phyloP scores from a whole-genome alignment of 257 asterid genomes.

The Mitragyna speciosa region DNA sequence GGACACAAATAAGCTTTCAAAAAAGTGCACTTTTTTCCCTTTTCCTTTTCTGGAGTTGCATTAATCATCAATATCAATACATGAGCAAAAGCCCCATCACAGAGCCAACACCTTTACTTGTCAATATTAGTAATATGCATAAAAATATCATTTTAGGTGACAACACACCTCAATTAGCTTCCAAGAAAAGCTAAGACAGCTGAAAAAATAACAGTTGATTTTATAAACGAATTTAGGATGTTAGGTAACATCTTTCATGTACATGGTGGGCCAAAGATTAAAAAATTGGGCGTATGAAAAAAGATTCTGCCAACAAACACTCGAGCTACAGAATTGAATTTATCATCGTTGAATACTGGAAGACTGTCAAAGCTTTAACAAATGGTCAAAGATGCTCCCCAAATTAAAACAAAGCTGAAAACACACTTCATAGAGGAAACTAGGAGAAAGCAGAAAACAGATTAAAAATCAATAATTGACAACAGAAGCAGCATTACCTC shows the following conservation, averaged over 20 bases:
- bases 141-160: not conserved
- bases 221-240: not conserved
- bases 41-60: not conserved
- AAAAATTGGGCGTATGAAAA: not conserved
- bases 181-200: not conserved
- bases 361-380: not conserved
- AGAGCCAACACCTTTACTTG: no score
- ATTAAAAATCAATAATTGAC: not conserved
- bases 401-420: not conserved
- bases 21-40: not conserved
- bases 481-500: slow-evolving; percentile 49
- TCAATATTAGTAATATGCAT: not conserved
- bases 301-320: not conserved
- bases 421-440: not conserved
- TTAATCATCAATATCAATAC: not conserved
- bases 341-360: not conserved
- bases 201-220: not conserved
- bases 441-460: not conserved
- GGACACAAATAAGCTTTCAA: not conserved
- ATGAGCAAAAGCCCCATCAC: not conserved
- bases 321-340: not conserved
- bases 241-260: no score
- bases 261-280: not conserved
- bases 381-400: not conserved
- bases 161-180: not conserved